Evolutionary conservation across 441 rosid species (phyloP), one percentile per base, ranked within the genome.

Genomic region (Codiaeum variegatum): DNA sequence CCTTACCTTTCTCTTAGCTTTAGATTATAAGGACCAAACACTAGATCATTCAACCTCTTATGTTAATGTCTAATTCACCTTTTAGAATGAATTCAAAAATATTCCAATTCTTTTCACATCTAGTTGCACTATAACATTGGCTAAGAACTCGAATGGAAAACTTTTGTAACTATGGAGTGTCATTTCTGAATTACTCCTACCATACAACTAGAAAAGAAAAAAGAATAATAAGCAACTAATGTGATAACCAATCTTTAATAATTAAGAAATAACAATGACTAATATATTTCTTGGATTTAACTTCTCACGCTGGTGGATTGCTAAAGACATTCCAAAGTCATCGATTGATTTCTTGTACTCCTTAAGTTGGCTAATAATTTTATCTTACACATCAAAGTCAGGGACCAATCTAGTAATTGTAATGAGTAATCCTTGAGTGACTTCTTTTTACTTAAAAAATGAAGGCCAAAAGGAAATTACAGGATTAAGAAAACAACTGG

Each of bases 401-500:
- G 1, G 26, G 0, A 62, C 47, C 15, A 62, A 32, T 19, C 8
- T 62, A 18, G 67, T 63, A 36, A 36, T 34, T 62, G 24, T n/a
- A 1, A 12, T 18, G 32, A 62, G 47, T 7, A 62, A 62, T 1
- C 29, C 47, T 62, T 6, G 0, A 9, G 66, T 62, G 7, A 62
- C 47, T 36, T 62, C 28, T 2, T 62, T 62, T 62, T 62, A 0
- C 10, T n/a, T 62, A 5, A 24, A 28, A 34, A 62, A 62, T 5
- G 0, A 62, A 62, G 46, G 66, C 12, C 28, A 15, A n/a, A n/a
- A 34, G 34, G 15, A 36, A 0, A 32, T 62, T 62, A 0, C 7
- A 18, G 18, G 24, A 52, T 72, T 72, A 10, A 72, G 62, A 31
- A 47, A 32, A 21, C 69, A 72, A 62, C 62, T 0, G 3, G 38